These are phyloP conservation scores for Penicillium arizonense DNA, from an alignment of 495 filamentous ascomycete genomes.

Conservation along the genomic window DNA sequence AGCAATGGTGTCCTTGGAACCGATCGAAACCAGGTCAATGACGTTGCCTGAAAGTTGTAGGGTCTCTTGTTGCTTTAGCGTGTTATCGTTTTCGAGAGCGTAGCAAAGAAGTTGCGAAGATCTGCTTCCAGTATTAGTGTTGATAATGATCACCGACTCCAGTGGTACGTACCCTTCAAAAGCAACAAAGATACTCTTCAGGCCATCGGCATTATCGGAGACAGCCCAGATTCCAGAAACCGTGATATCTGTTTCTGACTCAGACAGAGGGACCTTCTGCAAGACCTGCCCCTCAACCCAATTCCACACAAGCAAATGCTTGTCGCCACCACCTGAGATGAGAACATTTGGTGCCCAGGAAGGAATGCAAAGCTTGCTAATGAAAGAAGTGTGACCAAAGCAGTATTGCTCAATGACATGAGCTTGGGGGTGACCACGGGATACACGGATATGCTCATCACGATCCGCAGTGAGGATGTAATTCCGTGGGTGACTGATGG, in stretches of 20 bases:
- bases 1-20: conserved; percentile 41
- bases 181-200: conserved; percentile 53
- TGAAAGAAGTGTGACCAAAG: conserved; percentile 79
- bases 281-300: conserved; percentile 61
- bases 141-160: background rate
- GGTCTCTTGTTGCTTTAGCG: conserved; percentile 44
- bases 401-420: conserved; percentile 89
- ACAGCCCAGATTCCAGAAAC: conserved; percentile 41
- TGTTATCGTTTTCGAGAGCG: conserved; percentile 37
- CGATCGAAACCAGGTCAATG: conserved; percentile 50
- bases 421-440: conserved; percentile 75
- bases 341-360: conserved; percentile 54
- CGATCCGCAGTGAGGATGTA: conserved; percentile 90
- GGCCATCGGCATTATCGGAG: conserved; percentile 10
- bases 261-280: conserved; percentile 42
- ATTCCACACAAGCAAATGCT: conserved; percentile 75
- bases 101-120: conserved; percentile 62
- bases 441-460: conserved; percentile 95
- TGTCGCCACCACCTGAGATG: conserved; percentile 84
- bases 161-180: conserved; percentile 61
- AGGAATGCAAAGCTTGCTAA: conserved; percentile 70
- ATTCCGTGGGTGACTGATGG: conserved; percentile 34
- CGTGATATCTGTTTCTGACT: conserved; percentile 22
- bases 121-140: conserved; percentile 34
- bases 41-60: conserved; percentile 58